Conservation (phyloP, 768 basidiomycete genomes). For the Coprinellus micaceus region DNA sequence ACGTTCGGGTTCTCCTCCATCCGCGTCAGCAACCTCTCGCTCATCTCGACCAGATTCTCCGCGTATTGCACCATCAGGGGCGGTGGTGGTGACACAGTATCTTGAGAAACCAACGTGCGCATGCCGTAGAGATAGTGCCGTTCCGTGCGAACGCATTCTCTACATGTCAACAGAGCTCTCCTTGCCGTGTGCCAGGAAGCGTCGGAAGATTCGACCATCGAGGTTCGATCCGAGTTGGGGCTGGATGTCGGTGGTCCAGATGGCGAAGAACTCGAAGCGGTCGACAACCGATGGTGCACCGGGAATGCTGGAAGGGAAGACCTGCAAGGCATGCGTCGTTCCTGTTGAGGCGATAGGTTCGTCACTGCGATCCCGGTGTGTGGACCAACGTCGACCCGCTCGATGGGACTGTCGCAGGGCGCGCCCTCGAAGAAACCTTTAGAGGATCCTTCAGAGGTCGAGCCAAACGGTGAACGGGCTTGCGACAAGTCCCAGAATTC, state of each 20-base stretch:
- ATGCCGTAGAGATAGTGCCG: slow-evolving; percentile 39
- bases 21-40: slow-evolving; percentile 45
- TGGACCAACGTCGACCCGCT: background rate
- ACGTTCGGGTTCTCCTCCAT: slow-evolving; percentile 60
- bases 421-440: background rate
- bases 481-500: slow-evolving; percentile 19
- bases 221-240: background rate
- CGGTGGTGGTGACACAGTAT: slow-evolving; percentile 44
- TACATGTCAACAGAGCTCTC: slow-evolving; percentile 34
- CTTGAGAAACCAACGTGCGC: slow-evolving; percentile 29
- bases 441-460: background rate
- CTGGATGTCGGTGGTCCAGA: background rate
- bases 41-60: slow-evolving; percentile 47
- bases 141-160: slow-evolving; percentile 42
- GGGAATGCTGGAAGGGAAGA: background rate
- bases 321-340: background rate
- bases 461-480: background rate
- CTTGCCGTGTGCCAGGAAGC: slow-evolving; percentile 36
- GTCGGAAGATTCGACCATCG: slow-evolving; percentile 7
- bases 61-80: slow-evolving; percentile 50
- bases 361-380: background rate
- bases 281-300: background rate
- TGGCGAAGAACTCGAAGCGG: background rate
- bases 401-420: background rate
- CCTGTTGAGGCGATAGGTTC: no score